A percentile compares a stretch with the other conserved stretches of the same genome.
Conservation (phyloP, 106 monocot genomes). For the Platanthera zijinensis region DNA sequence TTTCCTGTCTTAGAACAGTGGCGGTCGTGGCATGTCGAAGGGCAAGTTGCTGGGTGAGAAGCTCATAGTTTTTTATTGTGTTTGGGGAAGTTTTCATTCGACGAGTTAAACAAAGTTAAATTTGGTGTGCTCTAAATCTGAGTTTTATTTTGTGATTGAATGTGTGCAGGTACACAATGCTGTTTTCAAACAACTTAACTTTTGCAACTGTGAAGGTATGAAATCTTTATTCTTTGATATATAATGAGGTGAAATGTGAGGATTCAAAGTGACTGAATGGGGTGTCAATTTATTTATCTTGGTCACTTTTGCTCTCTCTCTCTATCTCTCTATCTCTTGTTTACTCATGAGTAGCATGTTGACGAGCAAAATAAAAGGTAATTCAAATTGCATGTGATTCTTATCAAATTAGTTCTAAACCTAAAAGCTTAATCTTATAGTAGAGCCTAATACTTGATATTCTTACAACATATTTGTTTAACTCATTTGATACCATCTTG, state of each 20-base stretch:
- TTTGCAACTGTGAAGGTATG: constrained; percentile 67
- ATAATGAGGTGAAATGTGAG: not conserved
- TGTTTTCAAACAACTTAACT: constrained; percentile 49
- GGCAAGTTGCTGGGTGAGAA: constrained; percentile 57
- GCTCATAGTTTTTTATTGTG: not conserved
- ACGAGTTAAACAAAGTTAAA: not conserved
- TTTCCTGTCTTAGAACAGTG: constrained; percentile 47
- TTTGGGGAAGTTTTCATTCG: not conserved
- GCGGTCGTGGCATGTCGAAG: constrained; percentile 45
- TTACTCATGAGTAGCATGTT: too few species aligned
- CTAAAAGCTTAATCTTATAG: too few species aligned
- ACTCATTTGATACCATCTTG: too few species aligned
- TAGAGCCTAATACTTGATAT: too few species aligned
- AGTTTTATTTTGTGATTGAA: not conserved
- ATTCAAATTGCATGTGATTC: too few species aligned
- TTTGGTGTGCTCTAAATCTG: not conserved
- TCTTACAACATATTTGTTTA: too few species aligned
- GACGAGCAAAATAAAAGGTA: too few species aligned
- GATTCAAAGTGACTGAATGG: not conserved
- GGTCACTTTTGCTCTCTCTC: too few species aligned
- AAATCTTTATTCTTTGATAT: not conserved
- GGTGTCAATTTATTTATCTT: too few species aligned
- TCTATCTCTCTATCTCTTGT: too few species aligned
- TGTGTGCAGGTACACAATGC: constrained; percentile 33
- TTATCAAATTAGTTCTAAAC: too few species aligned